Percentiles rank a stretch among this genome's conserved stretches.
Evolutionary conservation across 1,284 basidiomycete species (phyloP).

Genomic region (Mycena sp.): DNA sequence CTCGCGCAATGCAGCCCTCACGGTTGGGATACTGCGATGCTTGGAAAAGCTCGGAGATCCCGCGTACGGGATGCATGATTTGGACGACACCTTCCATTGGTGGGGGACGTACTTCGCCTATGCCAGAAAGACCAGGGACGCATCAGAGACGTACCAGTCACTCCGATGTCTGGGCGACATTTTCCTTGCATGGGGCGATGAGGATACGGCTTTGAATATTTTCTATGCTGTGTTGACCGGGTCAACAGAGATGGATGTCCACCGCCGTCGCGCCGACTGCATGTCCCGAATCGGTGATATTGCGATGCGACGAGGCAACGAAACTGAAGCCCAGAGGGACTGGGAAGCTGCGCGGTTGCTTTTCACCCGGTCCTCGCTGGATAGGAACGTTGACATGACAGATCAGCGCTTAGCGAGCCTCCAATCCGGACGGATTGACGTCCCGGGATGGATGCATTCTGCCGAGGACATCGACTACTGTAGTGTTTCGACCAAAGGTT

Average conservation of each 20-base stretch:
- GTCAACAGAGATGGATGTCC: neutral
- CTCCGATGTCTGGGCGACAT: constrained; percentile 9
- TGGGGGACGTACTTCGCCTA: neutral
- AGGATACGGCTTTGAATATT: neutral
- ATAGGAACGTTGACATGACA: no score
- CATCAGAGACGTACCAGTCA: neutral
- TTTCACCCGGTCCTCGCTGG: no score
- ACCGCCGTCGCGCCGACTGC: neutral
- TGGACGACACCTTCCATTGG: neutral
- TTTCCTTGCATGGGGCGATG: neutral
- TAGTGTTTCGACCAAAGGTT: no score
- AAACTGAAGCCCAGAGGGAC: neutral
- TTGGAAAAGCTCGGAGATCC: neutral
- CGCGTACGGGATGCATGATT: neutral
- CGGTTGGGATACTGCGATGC: neutral
- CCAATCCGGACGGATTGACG: no score
- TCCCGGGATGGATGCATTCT: no score
- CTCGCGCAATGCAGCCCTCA: neutral
- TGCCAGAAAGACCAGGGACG: neutral
- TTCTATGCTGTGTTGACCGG: neutral
- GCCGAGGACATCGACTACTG: no score
- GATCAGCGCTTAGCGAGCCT: no score
- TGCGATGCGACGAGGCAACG: neutral
- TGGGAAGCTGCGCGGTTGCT: neutral
- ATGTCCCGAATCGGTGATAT: constrained; percentile 11